Evolutionary conservation across 129 eudicot genomes (phyloP).

Genomic region (Scalesia atractyloides): DNA sequence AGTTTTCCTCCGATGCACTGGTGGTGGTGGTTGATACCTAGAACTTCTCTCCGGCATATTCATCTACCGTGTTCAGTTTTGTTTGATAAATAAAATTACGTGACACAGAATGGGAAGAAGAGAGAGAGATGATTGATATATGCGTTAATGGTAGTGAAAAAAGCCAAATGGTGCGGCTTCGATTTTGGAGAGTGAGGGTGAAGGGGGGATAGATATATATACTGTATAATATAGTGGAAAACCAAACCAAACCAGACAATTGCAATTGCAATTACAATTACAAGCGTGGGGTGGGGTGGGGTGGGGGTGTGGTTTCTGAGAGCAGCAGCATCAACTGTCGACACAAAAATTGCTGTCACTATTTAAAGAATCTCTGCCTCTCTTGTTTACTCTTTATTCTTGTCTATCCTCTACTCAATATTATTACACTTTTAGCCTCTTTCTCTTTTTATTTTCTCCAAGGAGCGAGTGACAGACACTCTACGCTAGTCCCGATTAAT

Average conservation of each 20-base stretch:
- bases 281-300: conserved; percentile 29
- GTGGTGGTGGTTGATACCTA: conserved; percentile 22
- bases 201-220: not conserved
- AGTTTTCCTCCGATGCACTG: conserved; percentile 43
- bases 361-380: conserved; percentile 28
- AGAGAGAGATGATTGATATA: conserved; percentile 27
- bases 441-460: no score
- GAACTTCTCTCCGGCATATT: conserved; percentile 26
- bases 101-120: not conserved
- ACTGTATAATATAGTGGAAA: conserved; percentile 9
- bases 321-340: conserved; percentile 19
- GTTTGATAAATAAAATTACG: conserved; percentile 1
- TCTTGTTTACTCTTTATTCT: conserved; percentile 11
- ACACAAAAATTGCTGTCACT: conserved; percentile 34
- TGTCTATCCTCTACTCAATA: not conserved
- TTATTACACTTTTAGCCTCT: no score
- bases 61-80: conserved; percentile 2
- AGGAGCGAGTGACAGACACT: no score
- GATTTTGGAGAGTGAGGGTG: conserved; percentile 20
- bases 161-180: conserved; percentile 36
- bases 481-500: no score
- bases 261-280: not conserved
- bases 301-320: conserved; percentile 28
- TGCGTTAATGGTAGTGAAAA: conserved; percentile 7
- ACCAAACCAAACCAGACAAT: not conserved